These are phyloP conservation scores for Rhodosporidiobolus odoratus DNA, from an alignment of 768 basidiomycete species.

Conservation along the genomic window DNA sequence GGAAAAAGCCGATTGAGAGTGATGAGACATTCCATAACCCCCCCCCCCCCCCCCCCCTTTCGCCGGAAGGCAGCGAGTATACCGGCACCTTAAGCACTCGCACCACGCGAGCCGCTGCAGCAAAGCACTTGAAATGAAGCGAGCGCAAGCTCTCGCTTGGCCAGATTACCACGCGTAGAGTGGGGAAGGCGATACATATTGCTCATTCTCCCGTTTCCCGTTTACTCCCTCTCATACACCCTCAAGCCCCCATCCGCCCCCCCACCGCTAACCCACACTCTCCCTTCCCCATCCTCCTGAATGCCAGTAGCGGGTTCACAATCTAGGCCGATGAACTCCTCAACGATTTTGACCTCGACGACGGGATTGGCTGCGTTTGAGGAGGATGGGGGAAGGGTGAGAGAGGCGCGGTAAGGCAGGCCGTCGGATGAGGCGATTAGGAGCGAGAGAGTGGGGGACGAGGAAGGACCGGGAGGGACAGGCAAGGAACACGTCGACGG, in stretches of 20 bases:
- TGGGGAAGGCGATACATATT: too few species aligned
- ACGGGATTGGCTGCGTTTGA: background rate
- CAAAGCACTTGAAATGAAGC: too few species aligned
- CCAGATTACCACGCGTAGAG: too few species aligned
- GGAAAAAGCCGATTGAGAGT: too few species aligned
- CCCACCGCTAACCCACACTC: constrained; percentile 18
- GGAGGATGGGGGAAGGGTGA: background rate
- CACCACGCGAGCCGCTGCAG: too few species aligned
- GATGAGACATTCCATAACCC: too few species aligned
- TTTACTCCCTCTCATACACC: constrained; percentile 12
- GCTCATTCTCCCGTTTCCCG: too few species aligned
- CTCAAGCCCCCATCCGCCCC: constrained; percentile 19
- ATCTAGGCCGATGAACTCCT: constrained; percentile 29
- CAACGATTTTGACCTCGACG: background rate
- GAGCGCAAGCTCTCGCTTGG: too few species aligned
- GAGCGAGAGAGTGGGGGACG: background rate
- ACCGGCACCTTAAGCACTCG: too few species aligned
- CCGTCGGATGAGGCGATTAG: constrained; percentile 28
- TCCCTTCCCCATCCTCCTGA: background rate
- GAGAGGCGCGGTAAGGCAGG: constrained; percentile 18
- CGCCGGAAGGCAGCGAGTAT: too few species aligned
- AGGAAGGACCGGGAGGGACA: too few species aligned
- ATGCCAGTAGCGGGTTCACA: constrained; percentile 15
- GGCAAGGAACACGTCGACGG: background rate
- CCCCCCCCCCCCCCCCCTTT: too few species aligned